Percentiles rank a stretch among this genome's conserved stretches.
These are phyloP conservation scores for Piper longum DNA, from an alignment of 164 flowering plant species.

Conservation along the genomic window DNA sequence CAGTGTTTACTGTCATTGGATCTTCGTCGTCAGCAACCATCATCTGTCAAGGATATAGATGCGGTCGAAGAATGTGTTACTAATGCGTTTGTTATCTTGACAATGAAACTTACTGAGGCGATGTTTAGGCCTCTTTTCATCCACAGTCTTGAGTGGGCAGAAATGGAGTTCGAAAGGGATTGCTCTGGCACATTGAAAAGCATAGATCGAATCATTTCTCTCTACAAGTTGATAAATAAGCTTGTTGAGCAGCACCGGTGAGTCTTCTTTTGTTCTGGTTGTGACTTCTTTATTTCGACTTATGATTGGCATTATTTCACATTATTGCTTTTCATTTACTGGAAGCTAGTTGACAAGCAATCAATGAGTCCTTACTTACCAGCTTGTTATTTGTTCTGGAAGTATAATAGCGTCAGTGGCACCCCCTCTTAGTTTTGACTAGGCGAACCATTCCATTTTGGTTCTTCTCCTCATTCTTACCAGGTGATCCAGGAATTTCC, in stretches of 20 bases:
- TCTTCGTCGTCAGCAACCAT: constrained; percentile 58
- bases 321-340: neutral
- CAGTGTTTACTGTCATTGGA: constrained; percentile 72
- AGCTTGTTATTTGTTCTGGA: neutral
- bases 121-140: constrained; percentile 85
- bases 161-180: constrained; percentile 29
- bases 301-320: neutral
- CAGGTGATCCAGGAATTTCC: constrained; percentile 2
- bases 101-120: constrained; percentile 76
- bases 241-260: constrained; percentile 77
- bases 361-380: no score
- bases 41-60: constrained; percentile 35
- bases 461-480: constrained; percentile 7
- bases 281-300: neutral
- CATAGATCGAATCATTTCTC: constrained; percentile 44
- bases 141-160: constrained; percentile 79
- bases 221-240: constrained; percentile 58
- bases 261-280: constrained; percentile 8
- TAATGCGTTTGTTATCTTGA: constrained; percentile 41
- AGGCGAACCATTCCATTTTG: neutral
- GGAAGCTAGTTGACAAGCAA: no score
- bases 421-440: no score
- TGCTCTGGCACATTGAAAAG: constrained; percentile 13
- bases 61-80: constrained; percentile 51
- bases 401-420: neutral